A percentile compares a stretch with the other conserved stretches of the same genome.
These are phyloP conservation scores for Oxalis stricta DNA, from an alignment of 441 rosid species.

Conservation along the genomic window DNA sequence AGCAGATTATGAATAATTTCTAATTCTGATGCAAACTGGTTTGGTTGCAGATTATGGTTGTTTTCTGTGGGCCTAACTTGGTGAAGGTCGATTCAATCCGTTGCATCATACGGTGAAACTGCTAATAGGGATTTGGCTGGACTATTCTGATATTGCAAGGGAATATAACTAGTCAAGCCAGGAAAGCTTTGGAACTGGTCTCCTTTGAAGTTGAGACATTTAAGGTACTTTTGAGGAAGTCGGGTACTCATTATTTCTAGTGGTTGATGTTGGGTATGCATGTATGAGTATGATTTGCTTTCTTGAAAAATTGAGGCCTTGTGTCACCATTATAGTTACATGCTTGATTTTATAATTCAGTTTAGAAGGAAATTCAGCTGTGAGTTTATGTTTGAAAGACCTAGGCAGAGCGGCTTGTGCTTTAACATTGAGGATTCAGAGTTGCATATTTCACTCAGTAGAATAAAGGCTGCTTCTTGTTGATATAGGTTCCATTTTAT, in stretches of 20 bases:
- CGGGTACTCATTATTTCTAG: too few relatives aligned
- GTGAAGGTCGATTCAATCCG: conserved; percentile 62
- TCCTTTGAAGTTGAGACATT: conserved; percentile 71
- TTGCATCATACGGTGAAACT: conserved; percentile 38
- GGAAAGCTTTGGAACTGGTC: conserved; percentile 59
- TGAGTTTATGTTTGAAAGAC: too few relatives aligned
- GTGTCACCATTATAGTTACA: too few relatives aligned
- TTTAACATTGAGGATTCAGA: too few relatives aligned
- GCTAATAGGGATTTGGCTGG: conserved; percentile 48
- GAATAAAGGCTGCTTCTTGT: background rate
- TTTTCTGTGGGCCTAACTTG: conserved; percentile 48
- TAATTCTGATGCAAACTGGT: background rate
- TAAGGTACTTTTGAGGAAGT: conserved; percentile 54
- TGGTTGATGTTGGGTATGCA: background rate
- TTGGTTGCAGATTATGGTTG: conserved; percentile 42
- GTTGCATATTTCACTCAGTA: too few relatives aligned
- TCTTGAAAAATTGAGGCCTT: too few relatives aligned
- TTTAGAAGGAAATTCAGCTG: too few relatives aligned
- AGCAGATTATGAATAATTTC: background rate
- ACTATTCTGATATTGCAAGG: conserved; percentile 60
- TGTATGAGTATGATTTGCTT: too few relatives aligned
- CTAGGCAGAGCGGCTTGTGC: too few relatives aligned
- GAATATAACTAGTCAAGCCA: conserved; percentile 62
- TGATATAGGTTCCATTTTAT: background rate
- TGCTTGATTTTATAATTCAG: too few relatives aligned